Percentiles rank a stretch among this genome's conserved stretches.
These are phyloP conservation scores for Neurospora sp. DNA, from an alignment of 2,329 filamentous ascomycete genomes.

Conservation along the genomic window DNA sequence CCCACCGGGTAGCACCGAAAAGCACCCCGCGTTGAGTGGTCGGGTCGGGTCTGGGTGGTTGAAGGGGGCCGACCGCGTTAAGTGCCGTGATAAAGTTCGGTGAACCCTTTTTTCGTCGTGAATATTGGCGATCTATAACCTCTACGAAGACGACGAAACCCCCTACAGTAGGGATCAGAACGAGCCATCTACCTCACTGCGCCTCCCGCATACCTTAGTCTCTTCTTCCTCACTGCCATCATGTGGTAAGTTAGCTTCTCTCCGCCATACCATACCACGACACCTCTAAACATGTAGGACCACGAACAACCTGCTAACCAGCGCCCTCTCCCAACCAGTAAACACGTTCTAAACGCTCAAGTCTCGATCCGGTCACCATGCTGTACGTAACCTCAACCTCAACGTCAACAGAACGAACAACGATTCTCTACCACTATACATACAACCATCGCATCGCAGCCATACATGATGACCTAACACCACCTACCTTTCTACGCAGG, in stretches of 20 bases:
- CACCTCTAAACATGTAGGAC: neutral
- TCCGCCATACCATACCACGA: too few species aligned
- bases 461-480: neutral
- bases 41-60: neutral
- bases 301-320: slow-evolving; percentile 1
- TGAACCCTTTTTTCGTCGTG: neutral
- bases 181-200: neutral
- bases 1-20: neutral
- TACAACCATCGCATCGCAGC: neutral
- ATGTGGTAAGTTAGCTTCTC: slow-evolving; percentile 18
- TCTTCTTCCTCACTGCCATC: neutral
- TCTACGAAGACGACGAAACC: neutral
- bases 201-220: neutral
- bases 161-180: neutral
- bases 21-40: neutral
- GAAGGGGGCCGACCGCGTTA: neutral
- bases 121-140: neutral
- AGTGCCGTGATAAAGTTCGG: neutral
- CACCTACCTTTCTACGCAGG: slow-evolving; percentile 36
- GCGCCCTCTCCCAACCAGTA: slow-evolving; percentile 43
- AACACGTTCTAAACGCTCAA: slow-evolving; percentile 97
- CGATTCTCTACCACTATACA: neutral
- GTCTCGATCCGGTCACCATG: slow-evolving; percentile 92
- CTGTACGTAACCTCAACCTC: slow-evolving; percentile 49
- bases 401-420: neutral